Conservation (phyloP, 2,329 filamentous ascomycete genomes). For the Nemania abortiva region DNA sequence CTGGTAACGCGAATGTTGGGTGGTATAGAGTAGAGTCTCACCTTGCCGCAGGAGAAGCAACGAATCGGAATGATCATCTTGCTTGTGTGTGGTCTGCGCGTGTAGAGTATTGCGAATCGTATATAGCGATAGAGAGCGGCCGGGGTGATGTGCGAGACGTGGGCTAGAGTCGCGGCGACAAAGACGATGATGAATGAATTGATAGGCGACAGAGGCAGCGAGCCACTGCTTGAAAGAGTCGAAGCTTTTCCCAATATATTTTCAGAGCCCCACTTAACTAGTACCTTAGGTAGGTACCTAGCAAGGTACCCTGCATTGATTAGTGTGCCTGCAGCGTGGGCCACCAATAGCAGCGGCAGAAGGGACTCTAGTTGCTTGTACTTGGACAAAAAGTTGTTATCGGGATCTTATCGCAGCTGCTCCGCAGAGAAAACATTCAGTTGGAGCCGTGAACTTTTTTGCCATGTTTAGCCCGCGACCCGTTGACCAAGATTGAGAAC, state of each 20-base stretch:
- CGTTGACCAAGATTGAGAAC: conserved; percentile 7
- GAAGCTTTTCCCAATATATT: conserved; percentile 37
- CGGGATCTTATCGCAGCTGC: conserved; percentile 44
- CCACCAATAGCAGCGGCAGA: not conserved
- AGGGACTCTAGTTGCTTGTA: not conserved
- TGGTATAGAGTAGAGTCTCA: conserved; percentile 56
- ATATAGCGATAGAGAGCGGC: not conserved
- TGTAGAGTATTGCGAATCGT: not conserved
- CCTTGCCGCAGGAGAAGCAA: conserved; percentile 99
- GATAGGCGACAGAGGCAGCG: not conserved
- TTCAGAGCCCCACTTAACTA: conserved; percentile 30
- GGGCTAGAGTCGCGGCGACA: conserved; percentile 19
- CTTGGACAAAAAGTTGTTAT: conserved; percentile 40
- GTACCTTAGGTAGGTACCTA: not conserved
- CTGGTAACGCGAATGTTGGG: conserved; percentile 20
- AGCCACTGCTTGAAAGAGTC: conserved; percentile 11
- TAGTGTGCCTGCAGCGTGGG: not conserved
- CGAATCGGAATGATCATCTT: conserved; percentile 98
- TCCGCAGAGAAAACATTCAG: conserved; percentile 44
- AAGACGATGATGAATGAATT: conserved; percentile 28
- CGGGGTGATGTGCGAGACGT: conserved; percentile 5
- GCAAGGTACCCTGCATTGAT: not conserved
- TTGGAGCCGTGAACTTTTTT: conserved; percentile 45
- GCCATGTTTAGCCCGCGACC: conserved; percentile 28
- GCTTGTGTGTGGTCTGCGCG: conserved; percentile 53